Conservation (phyloP, 2,329 filamentous ascomycete species). For the Arthrocladium fulminans region DNA sequence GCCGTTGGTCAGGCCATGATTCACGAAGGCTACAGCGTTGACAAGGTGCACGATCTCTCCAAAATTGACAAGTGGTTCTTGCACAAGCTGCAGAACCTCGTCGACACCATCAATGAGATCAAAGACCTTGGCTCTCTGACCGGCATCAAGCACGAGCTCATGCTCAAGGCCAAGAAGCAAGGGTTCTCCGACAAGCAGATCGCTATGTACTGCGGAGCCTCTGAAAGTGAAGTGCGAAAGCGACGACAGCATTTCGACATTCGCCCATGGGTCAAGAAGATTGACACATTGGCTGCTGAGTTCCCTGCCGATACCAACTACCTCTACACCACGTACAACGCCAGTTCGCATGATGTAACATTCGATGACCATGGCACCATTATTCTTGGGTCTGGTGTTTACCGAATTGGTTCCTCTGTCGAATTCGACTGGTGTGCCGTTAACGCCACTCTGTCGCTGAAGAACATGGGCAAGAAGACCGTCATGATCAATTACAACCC, state of each 20-base stretch:
- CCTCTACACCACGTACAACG: slow-evolving; percentile 96
- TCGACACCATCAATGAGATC: slow-evolving; percentile 78
- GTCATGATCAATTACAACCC: slow-evolving; percentile 94
- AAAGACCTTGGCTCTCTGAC: slow-evolving; percentile 74
- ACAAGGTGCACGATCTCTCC: slow-evolving; percentile 82
- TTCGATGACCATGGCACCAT: slow-evolving; percentile 89
- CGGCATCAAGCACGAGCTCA: slow-evolving; percentile 76
- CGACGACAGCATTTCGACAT: slow-evolving; percentile 79
- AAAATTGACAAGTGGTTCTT: slow-evolving; percentile 99
- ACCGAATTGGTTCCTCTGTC: slow-evolving; percentile 93
- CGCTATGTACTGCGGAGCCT: slow-evolving; percentile 70
- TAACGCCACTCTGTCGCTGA: slow-evolving; percentile 73
- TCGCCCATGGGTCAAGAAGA: slow-evolving; percentile 94
- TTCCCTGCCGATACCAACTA: slow-evolving; percentile 95
- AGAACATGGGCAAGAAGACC: slow-evolving; percentile 87
- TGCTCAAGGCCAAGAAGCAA: slow-evolving; percentile 90
- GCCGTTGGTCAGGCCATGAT: slow-evolving; percentile 97
- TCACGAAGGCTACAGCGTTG: slow-evolving; percentile 89
- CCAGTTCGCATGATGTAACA: slow-evolving; percentile 80
- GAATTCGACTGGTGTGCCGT: slow-evolving; percentile 99
- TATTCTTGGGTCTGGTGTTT: slow-evolving; percentile 88
- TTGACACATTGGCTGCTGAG: slow-evolving; percentile 93
- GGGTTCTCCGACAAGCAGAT: slow-evolving; percentile 98
- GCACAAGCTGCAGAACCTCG: slow-evolving; percentile 95
- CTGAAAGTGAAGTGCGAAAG: slow-evolving; percentile 82